Base-by-base conservation (phyloP, 1,139 yeast species). In the Taphrina flavorubra region DNA sequence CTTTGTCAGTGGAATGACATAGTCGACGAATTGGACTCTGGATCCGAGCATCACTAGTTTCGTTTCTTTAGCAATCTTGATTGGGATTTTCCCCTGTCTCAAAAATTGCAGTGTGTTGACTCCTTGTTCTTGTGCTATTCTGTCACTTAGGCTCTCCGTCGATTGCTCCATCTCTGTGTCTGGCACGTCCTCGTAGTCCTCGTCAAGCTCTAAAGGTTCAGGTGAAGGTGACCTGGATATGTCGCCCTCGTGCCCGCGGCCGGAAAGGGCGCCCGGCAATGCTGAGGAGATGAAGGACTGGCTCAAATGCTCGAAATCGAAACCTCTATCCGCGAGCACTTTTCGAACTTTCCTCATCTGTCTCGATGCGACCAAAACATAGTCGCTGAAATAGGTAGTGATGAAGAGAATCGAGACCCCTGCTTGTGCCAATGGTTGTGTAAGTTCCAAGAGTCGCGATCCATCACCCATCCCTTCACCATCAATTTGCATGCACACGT, bases 381-480 rank as follows among this genome's bases (percentile, higher is more conserved):
- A 84, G 76, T 87, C 89, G 65, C 87, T 83, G 74, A 86, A 87
- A 77, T 87, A 88, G 53, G 88, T 86, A 14, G 88, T 84, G 53
- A 87, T 77, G 76, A 87, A 87, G 74, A 86, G 87, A 44, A 87
- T 79, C 2, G 90, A 82, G 46, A 87, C 85, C 16, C 81, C 81
- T 65, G 86, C 85, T 49, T 81, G 80, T 0, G 89, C 83, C 25
- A 87, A 78, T 1, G 92, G 92, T 65, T 82, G 81, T 0, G 89
- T 86, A 40, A 87, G 78, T 70, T 85, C 85, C 66, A 87, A 75
- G 10, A 87, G 86, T 56, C 87, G 78, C 51, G 83, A 79, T 49
- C 86, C 86, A 25, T 65, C 69, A 3, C 55, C 86, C 72, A 81
- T 83, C 20, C 81, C 80, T 71, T 86, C 89, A 68, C 86, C 84